phyloP scores from a whole-genome alignment of 176 grass and related monocot genomes.

The Dendrocalamus sinicus region DNA sequence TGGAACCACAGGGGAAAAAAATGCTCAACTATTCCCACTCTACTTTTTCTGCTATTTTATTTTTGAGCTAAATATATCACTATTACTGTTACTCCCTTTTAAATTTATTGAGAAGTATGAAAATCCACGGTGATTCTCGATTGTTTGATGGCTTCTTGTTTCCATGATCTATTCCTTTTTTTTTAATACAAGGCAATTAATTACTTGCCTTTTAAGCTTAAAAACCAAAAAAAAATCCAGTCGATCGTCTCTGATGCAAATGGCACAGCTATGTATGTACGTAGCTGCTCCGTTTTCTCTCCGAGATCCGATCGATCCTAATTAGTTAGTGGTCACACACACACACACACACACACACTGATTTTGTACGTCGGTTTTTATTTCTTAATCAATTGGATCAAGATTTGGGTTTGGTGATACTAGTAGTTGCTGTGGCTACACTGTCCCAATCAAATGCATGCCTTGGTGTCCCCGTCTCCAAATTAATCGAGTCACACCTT shows the following conservation, averaged over 20 bases:
- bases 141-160: slow-evolving; percentile 24
- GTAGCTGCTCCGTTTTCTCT: background rate
- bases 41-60: slow-evolving; percentile 8
- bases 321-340: slow-evolving; percentile 37
- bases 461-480: background rate
- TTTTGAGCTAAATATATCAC: background rate
- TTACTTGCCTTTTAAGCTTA: slow-evolving; percentile 41
- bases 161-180: background rate
- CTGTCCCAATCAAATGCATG: slow-evolving; percentile 31
- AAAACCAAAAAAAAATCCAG: background rate
- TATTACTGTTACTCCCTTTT: background rate
- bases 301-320: background rate
- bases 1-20: slow-evolving; percentile 41
- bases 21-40: background rate
- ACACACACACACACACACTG: background rate
- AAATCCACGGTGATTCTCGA: slow-evolving; percentile 8
- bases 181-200: background rate
- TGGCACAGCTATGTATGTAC: slow-evolving; percentile 1
- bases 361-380: background rate
- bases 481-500: slow-evolving; percentile 18
- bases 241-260: background rate
- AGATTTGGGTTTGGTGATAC: slow-evolving; percentile 32
- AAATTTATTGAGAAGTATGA: background rate
- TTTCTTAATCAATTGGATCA: background rate
- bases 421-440: slow-evolving; percentile 5